A percentile compares a stretch with the other conserved stretches of the same genome.
Evolutionary conservation across 768 basidiomycete genomes (phyloP).

Genomic region (Calocera cornea): DNA sequence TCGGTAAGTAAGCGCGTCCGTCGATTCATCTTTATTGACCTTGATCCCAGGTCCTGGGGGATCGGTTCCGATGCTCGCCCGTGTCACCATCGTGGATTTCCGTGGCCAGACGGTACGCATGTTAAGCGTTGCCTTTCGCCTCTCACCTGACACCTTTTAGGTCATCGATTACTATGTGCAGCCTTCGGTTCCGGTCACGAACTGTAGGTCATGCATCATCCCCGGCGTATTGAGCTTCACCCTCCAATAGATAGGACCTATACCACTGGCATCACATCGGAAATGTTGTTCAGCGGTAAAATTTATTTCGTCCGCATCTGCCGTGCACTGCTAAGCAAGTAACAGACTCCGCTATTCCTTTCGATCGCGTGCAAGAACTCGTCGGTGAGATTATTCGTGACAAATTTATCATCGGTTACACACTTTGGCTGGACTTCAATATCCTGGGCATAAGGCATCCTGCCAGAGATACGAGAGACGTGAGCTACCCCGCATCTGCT

Average conservation of each 20-base stretch:
- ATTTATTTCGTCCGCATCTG: conserved; percentile 21
- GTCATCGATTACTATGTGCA: conserved; percentile 52
- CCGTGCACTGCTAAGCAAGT: not conserved
- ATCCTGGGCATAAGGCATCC: conserved; percentile 72
- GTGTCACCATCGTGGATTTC: conserved; percentile 29
- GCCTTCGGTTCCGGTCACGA: conserved; percentile 33
- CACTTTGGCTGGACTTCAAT: conserved; percentile 68
- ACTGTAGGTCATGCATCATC: not conserved
- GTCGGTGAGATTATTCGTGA: conserved; percentile 54
- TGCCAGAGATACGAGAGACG: conserved; percentile 64
- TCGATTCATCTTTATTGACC: not conserved
- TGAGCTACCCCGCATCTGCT: not conserved
- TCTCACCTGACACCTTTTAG: not conserved
- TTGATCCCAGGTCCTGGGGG: conserved; percentile 53
- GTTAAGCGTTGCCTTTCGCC: not conserved
- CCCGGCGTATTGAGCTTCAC: not conserved
- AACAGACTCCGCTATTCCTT: conserved; percentile 40
- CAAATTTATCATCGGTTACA: conserved; percentile 62
- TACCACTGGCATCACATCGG: conserved; percentile 9
- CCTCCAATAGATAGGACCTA: conserved; percentile 5
- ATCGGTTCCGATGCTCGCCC: conserved; percentile 65
- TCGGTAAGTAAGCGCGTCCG: not conserved
- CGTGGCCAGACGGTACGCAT: conserved; percentile 31
- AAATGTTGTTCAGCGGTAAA: not conserved
- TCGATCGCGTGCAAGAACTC: conserved; percentile 49